Evolutionary conservation across 2,329 filamentous ascomycete species (phyloP).

Genomic region (Cryphonectria radicalis): DNA sequence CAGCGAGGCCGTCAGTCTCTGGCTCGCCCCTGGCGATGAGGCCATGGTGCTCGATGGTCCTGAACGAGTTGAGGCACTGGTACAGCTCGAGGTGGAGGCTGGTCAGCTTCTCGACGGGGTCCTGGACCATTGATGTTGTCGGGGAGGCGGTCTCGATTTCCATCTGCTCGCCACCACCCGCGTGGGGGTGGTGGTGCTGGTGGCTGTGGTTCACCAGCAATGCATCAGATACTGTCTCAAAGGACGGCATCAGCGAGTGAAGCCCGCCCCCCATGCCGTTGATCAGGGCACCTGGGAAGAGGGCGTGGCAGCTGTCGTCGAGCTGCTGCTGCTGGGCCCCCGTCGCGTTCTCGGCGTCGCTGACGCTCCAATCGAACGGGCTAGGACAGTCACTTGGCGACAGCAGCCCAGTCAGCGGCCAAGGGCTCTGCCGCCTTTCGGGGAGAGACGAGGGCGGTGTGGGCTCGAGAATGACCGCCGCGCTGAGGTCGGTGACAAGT

Average conservation of each 20-base stretch:
- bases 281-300: neutral
- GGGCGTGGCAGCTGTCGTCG: constrained; percentile 1
- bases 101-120: constrained; percentile 10
- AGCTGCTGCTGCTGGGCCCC: neutral
- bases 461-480: neutral
- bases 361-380: constrained; percentile 4
- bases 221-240: neutral
- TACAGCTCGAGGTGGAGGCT: constrained; percentile 15
- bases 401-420: neutral
- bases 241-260: neutral
- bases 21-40: neutral
- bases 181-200: neutral
- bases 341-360: neutral
- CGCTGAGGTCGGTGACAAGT: neutral
- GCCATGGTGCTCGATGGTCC: constrained; percentile 8
- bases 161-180: neutral
- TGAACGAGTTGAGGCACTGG: constrained; percentile 11
- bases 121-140: neutral
- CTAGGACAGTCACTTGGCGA: constrained; percentile 11
- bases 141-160: neutral
- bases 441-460: neutral
- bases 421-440: neutral
- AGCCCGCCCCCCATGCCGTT: neutral
- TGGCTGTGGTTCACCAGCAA: neutral
- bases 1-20: neutral